Base-by-base conservation (phyloP, 2,329 filamentous ascomycete genomes). In the Aspergillus sp. region DNA sequence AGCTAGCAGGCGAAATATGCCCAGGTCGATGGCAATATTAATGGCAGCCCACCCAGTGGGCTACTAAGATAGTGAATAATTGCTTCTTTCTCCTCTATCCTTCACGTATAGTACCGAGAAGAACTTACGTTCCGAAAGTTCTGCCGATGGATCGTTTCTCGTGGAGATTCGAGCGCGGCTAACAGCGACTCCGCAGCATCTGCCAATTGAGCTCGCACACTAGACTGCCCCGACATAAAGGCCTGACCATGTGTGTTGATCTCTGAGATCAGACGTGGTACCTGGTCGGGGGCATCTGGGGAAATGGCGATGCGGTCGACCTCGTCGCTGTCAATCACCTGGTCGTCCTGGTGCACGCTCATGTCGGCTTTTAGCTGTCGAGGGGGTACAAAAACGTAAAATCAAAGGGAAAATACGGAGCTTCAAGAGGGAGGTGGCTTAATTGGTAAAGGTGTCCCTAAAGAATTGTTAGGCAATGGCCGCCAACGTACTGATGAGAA, bases 111-210 rank as follows among this genome's bases (percentile, higher is more conserved):
- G 6, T 8, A 28, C 7, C 6, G 0, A 28, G 25, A 8, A 28
- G 25, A 28, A 28, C 7, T 28, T 28, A 28, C 25, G 25, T 28
- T 28, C 25, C 25, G 25, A 28, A 28, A 28, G 25, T 2, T 3
- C 25, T 28, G 25, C 25, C 25, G 7, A 8, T 28, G 25, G 25
- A 28, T 81, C 0, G 80, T 79, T 69, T 84, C 81, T 7, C 80
- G 72, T 0, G 81, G 81, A 0, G 79, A 81, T 63, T 83, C 80
- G 10, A 75, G 67, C 58, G 64, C 74, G 43, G 63, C 58, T 0
- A 65, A 59, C 36, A 71, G 57, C 4, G 64, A 52, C 6, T 64
- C 60, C 5, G 63, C 60, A 0, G 65, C 49, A 39, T 67, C 60
- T 7, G 68, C 38, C 4, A 70, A 51, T 7, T 61, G 12, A 51